Conservation (phyloP, 2,329 filamentous ascomycete species). For the Neofusicoccum kwambonambiense region DNA sequence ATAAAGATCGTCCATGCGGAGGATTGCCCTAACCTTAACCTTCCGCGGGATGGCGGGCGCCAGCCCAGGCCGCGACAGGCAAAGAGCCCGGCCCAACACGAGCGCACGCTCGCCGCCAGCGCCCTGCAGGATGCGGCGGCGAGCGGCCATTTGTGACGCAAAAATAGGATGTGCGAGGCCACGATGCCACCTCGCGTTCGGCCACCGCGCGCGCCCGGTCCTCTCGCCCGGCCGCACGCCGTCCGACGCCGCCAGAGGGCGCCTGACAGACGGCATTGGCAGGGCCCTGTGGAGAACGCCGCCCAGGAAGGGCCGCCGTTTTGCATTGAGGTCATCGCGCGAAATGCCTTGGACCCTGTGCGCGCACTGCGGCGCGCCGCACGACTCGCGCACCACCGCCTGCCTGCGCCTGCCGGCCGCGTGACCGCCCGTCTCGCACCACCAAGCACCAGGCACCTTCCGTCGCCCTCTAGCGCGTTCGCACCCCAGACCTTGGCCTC, state of each 20-base stretch:
- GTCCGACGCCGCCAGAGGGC: not conserved
- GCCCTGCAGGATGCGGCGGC: not conserved
- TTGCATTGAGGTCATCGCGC: not conserved
- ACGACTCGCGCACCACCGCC: not conserved
- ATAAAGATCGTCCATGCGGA: conserved; percentile 6
- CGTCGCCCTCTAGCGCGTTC: not conserved
- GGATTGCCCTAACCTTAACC: conserved; percentile 8
- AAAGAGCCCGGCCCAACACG: conserved; percentile 11
- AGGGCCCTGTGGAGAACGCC: not conserved
- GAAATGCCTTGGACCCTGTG: not conserved
- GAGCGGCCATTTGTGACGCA: not conserved
- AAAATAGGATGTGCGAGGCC: not conserved
- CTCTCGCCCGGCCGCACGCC: not conserved
- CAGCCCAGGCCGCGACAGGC: not conserved
- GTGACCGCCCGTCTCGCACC: not conserved
- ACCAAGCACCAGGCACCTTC: not conserved
- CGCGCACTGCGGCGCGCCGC: not conserved
- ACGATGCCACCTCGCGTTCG: not conserved
- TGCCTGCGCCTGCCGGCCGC: not conserved
- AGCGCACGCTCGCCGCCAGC: not conserved
- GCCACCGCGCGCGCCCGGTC: not conserved
- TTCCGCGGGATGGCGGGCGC: not conserved
- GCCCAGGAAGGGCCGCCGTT: not conserved
- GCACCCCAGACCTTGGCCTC: not conserved
- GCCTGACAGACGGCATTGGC: not conserved